Conservation (phyloP, 1,284 basidiomycete species). For the Vanrija pseudolonga region DNA sequence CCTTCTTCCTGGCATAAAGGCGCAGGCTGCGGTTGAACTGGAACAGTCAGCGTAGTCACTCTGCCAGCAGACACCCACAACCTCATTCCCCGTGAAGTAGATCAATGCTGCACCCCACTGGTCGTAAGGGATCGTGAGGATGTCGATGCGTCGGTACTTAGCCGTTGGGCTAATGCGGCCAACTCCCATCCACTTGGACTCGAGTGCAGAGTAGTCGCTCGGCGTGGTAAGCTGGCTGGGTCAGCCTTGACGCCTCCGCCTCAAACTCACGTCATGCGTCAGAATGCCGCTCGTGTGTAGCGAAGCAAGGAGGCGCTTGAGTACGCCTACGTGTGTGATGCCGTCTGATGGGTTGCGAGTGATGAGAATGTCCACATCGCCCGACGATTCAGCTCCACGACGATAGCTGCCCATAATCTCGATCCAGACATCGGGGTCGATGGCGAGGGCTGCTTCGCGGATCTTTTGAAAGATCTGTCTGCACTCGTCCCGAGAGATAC, state of each 20-base stretch:
- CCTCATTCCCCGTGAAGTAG: conserved; percentile 83
- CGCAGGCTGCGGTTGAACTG: conserved; percentile 88
- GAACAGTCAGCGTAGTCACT: background rate
- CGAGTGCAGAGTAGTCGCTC: conserved; percentile 62
- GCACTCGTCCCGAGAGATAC: conserved; percentile 82
- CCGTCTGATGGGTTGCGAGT: conserved; percentile 70
- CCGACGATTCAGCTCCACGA: conserved; percentile 70
- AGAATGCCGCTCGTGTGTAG: conserved; percentile 62
- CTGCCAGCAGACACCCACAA: conserved; percentile 55
- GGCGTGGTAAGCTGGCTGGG: conserved; percentile 51
- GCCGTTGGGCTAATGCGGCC: conserved; percentile 52
- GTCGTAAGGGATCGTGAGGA: conserved; percentile 71
- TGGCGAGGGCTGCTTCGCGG: conserved; percentile 61
- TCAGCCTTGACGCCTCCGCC: background rate
- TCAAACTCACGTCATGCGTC: conserved; percentile 63
- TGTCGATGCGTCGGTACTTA: conserved; percentile 69
- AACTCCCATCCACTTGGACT: conserved; percentile 75
- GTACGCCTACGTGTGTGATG: conserved; percentile 62
- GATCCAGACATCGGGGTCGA: conserved; percentile 69
- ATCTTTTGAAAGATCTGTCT: conserved; percentile 67
- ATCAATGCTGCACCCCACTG: conserved; percentile 76
- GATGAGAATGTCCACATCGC: conserved; percentile 86
- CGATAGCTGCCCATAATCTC: conserved; percentile 89
- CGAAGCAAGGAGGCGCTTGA: conserved; percentile 55
- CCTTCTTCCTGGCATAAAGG: conserved; percentile 72